Base-by-base conservation (phyloP, 768 basidiomycete genomes). In the Amanita jacksonii region DNA sequence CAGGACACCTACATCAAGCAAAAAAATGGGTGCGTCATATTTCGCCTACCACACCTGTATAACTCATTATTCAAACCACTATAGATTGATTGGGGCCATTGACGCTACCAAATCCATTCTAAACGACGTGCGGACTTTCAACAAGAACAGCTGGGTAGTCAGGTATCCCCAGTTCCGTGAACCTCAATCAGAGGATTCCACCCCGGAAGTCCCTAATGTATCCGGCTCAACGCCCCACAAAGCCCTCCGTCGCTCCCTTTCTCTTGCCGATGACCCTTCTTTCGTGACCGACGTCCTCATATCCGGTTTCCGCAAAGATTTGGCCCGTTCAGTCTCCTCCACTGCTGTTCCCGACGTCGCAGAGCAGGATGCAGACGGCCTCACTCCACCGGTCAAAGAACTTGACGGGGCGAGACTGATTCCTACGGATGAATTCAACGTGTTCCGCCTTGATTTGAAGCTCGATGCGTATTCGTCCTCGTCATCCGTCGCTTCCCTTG, bases 361-460 rank as follows among this genome's bases (percentile, higher is more conserved):
- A 41, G 73, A 72, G 18, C 61, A 63, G 19, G 49, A 63, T n/a
- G 56, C 59, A 7, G 54, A 59, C 18, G 52, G 35, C n/a, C 45
- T 52, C 12, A 57, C 60, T 27, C 51, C 59, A 2, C 50, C 48
- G 12, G 54, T 60, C 41, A 61, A 68, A 24, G 62, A 56, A 42
- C 49, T 46, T 7, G 55, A 57, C 31, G 49, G 48, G 36, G 61
- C 61, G 40, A 62, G 61, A n/a, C 60, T 68, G 10, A 57, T 71
- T 33, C 66, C 72, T 16, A 58, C 65, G 1, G 68, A 74, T 32
- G 85, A 87, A 50, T 92, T 98, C 62, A 78, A 84, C 49, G 82
- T 97, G 41, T 79, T 97, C 49, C 85, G 86, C 9, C 76, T 98
- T 35, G 92, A 98, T 65, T 80, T 98, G 55, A 89, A 89, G 57